These are phyloP conservation scores for Trichoderma atroviride DNA, from an alignment of 2,329 filamentous ascomycete genomes.

Conservation along the genomic window DNA sequence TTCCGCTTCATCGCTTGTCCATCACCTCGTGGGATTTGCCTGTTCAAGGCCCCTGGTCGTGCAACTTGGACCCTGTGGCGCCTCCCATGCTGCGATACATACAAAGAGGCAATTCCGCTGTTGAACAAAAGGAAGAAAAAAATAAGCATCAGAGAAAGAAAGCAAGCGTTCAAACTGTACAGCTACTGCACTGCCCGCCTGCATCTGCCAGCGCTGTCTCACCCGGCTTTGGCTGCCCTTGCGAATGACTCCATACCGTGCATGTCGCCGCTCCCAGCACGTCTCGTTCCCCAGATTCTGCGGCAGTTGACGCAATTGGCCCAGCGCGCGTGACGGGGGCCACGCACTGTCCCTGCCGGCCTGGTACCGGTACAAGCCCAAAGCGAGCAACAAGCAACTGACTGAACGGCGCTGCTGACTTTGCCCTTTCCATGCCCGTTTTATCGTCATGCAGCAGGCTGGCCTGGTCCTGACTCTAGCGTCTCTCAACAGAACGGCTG, in stretches of 20 bases:
- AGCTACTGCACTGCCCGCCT: neutral
- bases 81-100: neutral
- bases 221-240: neutral
- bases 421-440: constrained; percentile 2
- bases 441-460: constrained; percentile 22
- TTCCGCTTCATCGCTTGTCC: neutral
- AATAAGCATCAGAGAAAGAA: neutral
- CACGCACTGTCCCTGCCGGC: constrained; percentile 20
- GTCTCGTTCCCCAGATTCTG: constrained; percentile 4
- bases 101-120: constrained; percentile 3
- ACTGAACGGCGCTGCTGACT: constrained; percentile 14
- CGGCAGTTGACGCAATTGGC: constrained; percentile 23
- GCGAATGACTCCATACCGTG: neutral
- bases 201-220: neutral
- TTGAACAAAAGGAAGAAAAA: neutral
- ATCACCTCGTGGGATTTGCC: neutral
- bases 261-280: constrained; percentile 11
- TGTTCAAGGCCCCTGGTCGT: neutral
- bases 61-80: neutral
- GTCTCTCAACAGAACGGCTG: constrained; percentile 21
- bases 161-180: neutral
- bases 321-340: constrained; percentile 22
- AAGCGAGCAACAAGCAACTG: neutral
- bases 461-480: neutral
- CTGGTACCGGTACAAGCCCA: neutral